Evolutionary conservation across 495 filamentous ascomycete genomes (phyloP).

Genomic region (Penicillium parvum): DNA sequence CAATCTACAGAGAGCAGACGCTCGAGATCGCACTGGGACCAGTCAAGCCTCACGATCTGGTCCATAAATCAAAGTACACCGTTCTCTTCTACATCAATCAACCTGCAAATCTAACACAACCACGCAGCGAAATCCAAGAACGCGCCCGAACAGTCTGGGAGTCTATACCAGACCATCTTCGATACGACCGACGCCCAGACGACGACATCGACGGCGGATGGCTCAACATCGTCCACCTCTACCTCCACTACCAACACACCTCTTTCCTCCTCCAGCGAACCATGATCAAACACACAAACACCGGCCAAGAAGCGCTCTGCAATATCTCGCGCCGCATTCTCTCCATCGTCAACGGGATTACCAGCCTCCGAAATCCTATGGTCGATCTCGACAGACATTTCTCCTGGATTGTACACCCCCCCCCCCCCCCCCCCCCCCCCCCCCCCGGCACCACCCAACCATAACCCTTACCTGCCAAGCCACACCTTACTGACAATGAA

Average conservation of each 20-base stretch:
- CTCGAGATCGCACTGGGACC: slow-evolving; percentile 55
- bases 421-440: neutral
- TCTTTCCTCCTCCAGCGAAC: slow-evolving; percentile 56
- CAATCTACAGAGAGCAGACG: slow-evolving; percentile 51
- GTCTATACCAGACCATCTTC: slow-evolving; percentile 29
- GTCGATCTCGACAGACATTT: slow-evolving; percentile 48
- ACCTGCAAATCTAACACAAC: neutral
- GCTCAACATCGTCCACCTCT: slow-evolving; percentile 32
- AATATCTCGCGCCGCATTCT: slow-evolving; percentile 52
- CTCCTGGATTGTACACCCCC: slow-evolving; percentile 51
- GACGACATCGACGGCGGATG: slow-evolving; percentile 24
- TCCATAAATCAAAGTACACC: slow-evolving; percentile 44
- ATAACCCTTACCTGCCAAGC: no score
- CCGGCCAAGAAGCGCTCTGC: slow-evolving; percentile 47
- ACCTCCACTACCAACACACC: slow-evolving; percentile 52
- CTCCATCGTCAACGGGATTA: slow-evolving; percentile 40
- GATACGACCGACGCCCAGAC: slow-evolving; percentile 32
- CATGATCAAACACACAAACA: slow-evolving; percentile 48
- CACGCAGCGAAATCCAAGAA: slow-evolving; percentile 30
- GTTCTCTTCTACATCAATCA: neutral
- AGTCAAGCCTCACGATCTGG: slow-evolving; percentile 31
- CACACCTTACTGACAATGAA: slow-evolving; percentile 17
- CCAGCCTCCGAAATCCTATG: slow-evolving; percentile 44
- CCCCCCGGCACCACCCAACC: no score
- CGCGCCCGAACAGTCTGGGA: slow-evolving; percentile 31